Conservation (phyloP, 345 rosid genomes). For the Noccaea caerulescens region DNA sequence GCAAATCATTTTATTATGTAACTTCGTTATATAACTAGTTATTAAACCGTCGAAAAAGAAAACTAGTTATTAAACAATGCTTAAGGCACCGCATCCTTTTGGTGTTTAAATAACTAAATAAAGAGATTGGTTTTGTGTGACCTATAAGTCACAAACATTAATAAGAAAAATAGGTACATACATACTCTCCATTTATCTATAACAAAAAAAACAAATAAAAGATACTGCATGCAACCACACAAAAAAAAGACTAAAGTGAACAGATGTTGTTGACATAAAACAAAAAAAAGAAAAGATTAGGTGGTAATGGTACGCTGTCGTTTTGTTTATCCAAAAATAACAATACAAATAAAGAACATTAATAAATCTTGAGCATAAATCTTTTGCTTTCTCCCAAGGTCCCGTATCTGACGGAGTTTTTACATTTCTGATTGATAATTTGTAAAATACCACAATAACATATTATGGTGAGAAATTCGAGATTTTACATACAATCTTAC, state of each 20-base stretch:
- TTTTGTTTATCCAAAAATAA: constrained; percentile 15
- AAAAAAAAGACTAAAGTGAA: background rate
- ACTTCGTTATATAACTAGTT: background rate
- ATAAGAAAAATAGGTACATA: background rate
- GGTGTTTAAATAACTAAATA: background rate
- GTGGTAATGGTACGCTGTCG: constrained; percentile 29
- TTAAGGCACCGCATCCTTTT: background rate
- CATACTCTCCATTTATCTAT: background rate
- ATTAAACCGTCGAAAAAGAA: background rate
- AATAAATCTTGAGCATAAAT: background rate
- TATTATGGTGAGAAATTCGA: background rate
- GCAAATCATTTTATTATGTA: background rate
- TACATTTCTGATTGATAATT: constrained; percentile 1
- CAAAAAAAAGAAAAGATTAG: background rate
- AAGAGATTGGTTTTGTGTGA: background rate
- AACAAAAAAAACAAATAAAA: background rate
- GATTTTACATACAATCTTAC: background rate
- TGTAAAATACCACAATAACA: background rate
- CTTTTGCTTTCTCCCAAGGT: background rate
- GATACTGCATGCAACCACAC: constrained; percentile 1
- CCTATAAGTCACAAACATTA: background rate
- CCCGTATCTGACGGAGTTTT: constrained; percentile 14
- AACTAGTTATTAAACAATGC: background rate
- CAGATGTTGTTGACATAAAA: constrained; percentile 34
- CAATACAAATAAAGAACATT: background rate